Conservation (phyloP, 371 early-diverging fungal genomes). For the Mucor irregularis region DNA sequence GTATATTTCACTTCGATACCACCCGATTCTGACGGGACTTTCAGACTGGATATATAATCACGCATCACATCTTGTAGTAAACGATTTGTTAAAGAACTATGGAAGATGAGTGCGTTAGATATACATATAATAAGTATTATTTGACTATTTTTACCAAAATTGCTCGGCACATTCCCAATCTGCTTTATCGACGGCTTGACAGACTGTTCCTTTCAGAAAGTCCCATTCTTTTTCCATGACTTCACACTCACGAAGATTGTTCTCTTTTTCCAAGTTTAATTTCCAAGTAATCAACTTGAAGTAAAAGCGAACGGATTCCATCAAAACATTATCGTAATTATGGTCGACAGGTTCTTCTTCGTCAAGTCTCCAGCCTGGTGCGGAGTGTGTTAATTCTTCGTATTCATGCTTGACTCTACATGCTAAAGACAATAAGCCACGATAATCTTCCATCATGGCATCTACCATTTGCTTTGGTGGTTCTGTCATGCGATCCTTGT, state of each 20-base stretch:
- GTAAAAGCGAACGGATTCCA: constrained; percentile 75
- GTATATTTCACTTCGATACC: constrained; percentile 61
- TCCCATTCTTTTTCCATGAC: constrained; percentile 84
- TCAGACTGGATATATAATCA: constrained; percentile 50
- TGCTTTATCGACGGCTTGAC: constrained; percentile 71
- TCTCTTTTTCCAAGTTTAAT: constrained; percentile 53
- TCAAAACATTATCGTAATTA: constrained; percentile 72
- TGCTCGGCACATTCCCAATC: constrained; percentile 77
- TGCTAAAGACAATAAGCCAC: constrained; percentile 70
- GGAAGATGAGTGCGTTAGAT: no score
- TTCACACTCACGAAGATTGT: constrained; percentile 74
- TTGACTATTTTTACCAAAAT: constrained; percentile 77
- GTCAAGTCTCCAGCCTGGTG: constrained; percentile 71
- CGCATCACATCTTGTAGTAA: constrained; percentile 49
- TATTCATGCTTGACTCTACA: constrained; percentile 74
- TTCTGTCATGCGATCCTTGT: constrained; percentile 68
- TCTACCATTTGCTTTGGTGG: constrained; percentile 76
- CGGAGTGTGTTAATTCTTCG: constrained; percentile 62
- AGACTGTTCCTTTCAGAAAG: constrained; percentile 65
- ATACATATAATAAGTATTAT: no score
- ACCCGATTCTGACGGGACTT: constrained; percentile 36
- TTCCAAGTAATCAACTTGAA: constrained; percentile 78
- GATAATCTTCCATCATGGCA: constrained; percentile 81
- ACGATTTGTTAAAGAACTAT: constrained; percentile 48
- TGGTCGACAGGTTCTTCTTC: constrained; percentile 53